Evolutionary conservation across 371 early-diverging fungal genomes (phyloP).

Genomic region (Polyrhizophydium stewartii): DNA sequence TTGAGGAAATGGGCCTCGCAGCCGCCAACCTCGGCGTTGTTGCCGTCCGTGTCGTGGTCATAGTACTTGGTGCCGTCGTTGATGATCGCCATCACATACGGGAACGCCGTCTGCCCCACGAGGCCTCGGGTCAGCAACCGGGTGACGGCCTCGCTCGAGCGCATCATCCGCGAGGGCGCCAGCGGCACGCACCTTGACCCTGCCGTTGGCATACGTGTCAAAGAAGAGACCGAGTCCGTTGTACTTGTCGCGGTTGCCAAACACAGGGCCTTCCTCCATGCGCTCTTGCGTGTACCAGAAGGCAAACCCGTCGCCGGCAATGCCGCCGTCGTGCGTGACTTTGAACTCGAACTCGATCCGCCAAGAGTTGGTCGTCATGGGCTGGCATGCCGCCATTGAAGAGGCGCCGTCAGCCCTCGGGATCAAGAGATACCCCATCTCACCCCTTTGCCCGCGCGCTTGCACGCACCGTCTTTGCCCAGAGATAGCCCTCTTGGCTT

Average conservation of each 20-base stretch:
- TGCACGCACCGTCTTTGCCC: slow-evolving; percentile 49
- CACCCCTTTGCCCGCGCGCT: too few species aligned
- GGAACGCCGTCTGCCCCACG: slow-evolving; percentile 55
- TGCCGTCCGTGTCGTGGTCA: slow-evolving; percentile 79
- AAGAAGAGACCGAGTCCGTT: slow-evolving; percentile 92
- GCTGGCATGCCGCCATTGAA: slow-evolving; percentile 26
- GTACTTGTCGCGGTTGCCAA: slow-evolving; percentile 85
- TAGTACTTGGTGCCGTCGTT: slow-evolving; percentile 85
- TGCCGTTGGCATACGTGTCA: slow-evolving; percentile 91
- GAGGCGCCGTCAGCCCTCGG: too few species aligned
- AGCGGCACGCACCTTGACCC: slow-evolving; percentile 51
- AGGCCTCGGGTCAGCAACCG: not conserved
- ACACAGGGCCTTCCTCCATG: slow-evolving; percentile 71
- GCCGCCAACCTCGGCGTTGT: slow-evolving; percentile 41
- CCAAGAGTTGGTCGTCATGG: slow-evolving; percentile 71
- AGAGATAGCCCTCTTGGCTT: slow-evolving; percentile 81
- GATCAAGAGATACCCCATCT: too few species aligned
- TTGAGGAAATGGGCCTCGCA: slow-evolving; percentile 69
- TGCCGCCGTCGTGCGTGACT: slow-evolving; percentile 62
- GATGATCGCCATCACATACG: slow-evolving; percentile 88
- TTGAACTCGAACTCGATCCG: slow-evolving; percentile 90
- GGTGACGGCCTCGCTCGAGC: not conserved
- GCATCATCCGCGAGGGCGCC: not conserved
- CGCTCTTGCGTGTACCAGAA: slow-evolving; percentile 76
- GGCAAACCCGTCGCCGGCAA: slow-evolving; percentile 95